Base-by-base conservation (phyloP, 257 asterid species). In the Euphrasia confusa region DNA sequence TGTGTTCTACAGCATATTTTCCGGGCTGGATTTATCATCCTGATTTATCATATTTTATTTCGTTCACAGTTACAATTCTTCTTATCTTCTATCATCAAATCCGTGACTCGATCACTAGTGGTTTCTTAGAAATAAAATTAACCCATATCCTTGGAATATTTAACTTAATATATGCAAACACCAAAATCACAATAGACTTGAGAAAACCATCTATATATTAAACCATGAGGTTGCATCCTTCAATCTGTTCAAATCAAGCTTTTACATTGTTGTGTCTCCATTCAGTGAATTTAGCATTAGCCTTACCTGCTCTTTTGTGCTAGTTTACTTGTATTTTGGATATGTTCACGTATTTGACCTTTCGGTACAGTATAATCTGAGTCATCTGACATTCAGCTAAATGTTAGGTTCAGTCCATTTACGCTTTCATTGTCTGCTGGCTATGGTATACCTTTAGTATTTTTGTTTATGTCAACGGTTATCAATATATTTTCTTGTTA, bases 361-460 rank as follows among this genome's bases (percentile, higher is more conserved):
- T 42, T 42, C 10, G 33, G 33, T 28, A 63, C 18, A 48, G 11
- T 14, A 4, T 48, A 15, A 30, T 33, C 59, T 30, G 33, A 30
- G 5, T 48, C 10, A 30, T 33, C 59, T 30, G 33, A 30, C 4
- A 30, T 10, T 30, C 30, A 47, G 15, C 55, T 47, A 24, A 49
- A 47, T 48, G 39, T 49, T 63, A 33, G 53, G 63, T 57, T 64
- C 17, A 35, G 49, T 65, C 50, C 68, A 40, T 15, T 33, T 26
- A 15, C 15, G 10, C 44, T 63, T 62, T 17, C 14, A 17, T 68
- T 58, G 6, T 64, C 61, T 48, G 44, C 32, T 48, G 1, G 14
- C 63, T 55, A 37, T 54, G 70, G 40, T 7, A 30, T 65, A 56
- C 70, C 53, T 54, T 49, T 55, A 11, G 24, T 55, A 32, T 39